Evolutionary conservation across 1,284 basidiomycete genomes (phyloP).

Genomic region (Cryptococcus sp.): DNA sequence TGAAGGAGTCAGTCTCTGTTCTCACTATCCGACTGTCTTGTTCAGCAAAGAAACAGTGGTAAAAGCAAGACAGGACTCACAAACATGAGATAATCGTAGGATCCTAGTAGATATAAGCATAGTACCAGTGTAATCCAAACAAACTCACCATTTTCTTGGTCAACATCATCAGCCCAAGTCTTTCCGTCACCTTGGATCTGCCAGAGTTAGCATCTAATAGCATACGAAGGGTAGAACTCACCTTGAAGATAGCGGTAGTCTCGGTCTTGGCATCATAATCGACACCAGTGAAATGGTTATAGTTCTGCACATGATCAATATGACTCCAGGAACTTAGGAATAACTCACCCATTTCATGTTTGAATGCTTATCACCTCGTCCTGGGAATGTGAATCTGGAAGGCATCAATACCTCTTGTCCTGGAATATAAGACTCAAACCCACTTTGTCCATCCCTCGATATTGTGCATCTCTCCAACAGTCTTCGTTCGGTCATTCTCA

Average conservation of each 20-base stretch:
- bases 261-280: conserved; percentile 76
- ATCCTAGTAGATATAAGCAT: conserved; percentile 4
- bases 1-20: not conserved
- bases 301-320: conserved; percentile 25
- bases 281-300: conserved; percentile 60
- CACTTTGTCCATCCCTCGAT: conserved; percentile 78
- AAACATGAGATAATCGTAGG: conserved; percentile 50
- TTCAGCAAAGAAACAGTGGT: too few species aligned
- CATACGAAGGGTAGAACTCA: conserved; percentile 1
- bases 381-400: conserved; percentile 69
- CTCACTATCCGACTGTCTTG: conserved; percentile 8
- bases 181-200: conserved; percentile 56
- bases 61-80: conserved; percentile 12
- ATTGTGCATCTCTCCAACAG: conserved; percentile 59
- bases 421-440: not conserved
- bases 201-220: conserved; percentile 2
- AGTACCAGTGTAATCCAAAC: not conserved
- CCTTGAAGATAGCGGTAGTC: conserved; percentile 58
- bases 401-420: not conserved
- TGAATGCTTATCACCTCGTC: conserved; percentile 63
- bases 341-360: conserved; percentile 50
- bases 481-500: conserved; percentile 51
- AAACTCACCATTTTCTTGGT: conserved; percentile 50
- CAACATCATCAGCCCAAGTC: conserved; percentile 52
- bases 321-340: not conserved